These are phyloP conservation scores for Lentinula guzmanii DNA, from an alignment of 768 basidiomycete species.

Conservation along the genomic window DNA sequence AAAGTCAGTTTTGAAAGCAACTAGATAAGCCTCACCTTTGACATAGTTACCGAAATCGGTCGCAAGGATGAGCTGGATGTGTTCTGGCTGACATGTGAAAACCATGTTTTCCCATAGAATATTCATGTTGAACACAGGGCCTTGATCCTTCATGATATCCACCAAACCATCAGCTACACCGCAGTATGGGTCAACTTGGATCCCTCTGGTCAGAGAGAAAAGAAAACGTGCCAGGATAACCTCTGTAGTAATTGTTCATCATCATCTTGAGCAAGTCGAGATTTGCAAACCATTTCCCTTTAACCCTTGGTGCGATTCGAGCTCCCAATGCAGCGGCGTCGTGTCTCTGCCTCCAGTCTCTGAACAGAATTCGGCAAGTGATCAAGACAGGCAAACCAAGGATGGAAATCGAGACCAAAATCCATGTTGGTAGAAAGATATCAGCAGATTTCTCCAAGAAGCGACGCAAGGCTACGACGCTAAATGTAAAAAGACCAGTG, in stretches of 20 bases:
- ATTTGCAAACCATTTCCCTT: slow-evolving; percentile 38
- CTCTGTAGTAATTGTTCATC: slow-evolving; percentile 30
- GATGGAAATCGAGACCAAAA: slow-evolving; percentile 22
- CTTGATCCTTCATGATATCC: slow-evolving; percentile 26
- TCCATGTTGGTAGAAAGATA: slow-evolving; percentile 30
- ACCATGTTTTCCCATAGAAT: slow-evolving; percentile 39
- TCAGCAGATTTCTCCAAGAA: slow-evolving; percentile 7
- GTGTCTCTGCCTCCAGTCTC: slow-evolving; percentile 23
- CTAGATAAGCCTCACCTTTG: slow-evolving; percentile 35
- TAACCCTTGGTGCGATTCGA: slow-evolving; percentile 29
- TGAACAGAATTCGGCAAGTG: slow-evolving; percentile 21
- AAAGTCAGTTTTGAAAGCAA: not conserved
- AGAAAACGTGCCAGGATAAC: slow-evolving; percentile 24
- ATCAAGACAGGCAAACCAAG: slow-evolving; percentile 27
- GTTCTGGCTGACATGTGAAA: slow-evolving; percentile 45
- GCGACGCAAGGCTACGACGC: slow-evolving; percentile 11
- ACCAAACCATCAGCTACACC: slow-evolving; percentile 35
- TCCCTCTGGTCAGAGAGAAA: not conserved
- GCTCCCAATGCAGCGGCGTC: slow-evolving; percentile 41
- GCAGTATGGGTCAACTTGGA: not conserved
- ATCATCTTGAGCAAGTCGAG: slow-evolving; percentile 33
- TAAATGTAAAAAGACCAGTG: slow-evolving; percentile 10
- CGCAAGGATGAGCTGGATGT: slow-evolving; percentile 51
- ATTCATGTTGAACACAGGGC: slow-evolving; percentile 39
- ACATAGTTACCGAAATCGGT: slow-evolving; percentile 55